Conservation (phyloP, 768 basidiomycete species). For the Mrakia blollopis region DNA sequence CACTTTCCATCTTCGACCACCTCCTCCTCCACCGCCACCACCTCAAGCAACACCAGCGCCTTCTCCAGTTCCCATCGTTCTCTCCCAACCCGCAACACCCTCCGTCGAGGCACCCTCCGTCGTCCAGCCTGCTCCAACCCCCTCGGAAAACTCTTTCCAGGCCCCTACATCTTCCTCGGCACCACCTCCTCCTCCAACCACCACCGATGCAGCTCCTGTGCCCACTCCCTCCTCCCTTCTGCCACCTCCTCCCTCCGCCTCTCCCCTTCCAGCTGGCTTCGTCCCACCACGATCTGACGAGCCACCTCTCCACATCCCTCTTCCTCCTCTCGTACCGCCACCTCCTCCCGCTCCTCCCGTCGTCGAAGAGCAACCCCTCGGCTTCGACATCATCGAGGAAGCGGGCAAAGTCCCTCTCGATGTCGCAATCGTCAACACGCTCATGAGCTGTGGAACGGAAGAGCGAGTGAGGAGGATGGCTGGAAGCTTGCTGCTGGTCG, state of each 20-base stretch:
- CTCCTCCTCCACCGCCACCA: constrained; percentile 29
- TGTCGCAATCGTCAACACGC: constrained; percentile 86
- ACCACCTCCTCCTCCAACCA: neutral
- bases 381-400: constrained; percentile 67
- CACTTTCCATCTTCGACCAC: constrained; percentile 68
- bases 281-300: constrained; percentile 45
- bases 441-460: constrained; percentile 78
- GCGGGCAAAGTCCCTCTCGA: constrained; percentile 86
- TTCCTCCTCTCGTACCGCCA: neutral
- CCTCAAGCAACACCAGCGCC: neutral
- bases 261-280: neutral
- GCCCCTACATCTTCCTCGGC: neutral
- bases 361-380: constrained; percentile 26
- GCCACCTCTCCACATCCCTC: constrained; percentile 28
- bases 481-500: constrained; percentile 78
- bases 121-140: neutral
- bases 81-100: neutral
- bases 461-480: constrained; percentile 86
- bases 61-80: neutral
- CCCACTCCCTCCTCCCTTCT: neutral
- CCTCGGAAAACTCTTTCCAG: neutral
- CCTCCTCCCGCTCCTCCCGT: neutral
- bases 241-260: neutral
- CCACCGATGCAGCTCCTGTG: neutral
- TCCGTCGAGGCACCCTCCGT: neutral